Evolutionary conservation across 495 filamentous ascomycete genomes (phyloP).

Genomic region (Amorphotheca resinae): DNA sequence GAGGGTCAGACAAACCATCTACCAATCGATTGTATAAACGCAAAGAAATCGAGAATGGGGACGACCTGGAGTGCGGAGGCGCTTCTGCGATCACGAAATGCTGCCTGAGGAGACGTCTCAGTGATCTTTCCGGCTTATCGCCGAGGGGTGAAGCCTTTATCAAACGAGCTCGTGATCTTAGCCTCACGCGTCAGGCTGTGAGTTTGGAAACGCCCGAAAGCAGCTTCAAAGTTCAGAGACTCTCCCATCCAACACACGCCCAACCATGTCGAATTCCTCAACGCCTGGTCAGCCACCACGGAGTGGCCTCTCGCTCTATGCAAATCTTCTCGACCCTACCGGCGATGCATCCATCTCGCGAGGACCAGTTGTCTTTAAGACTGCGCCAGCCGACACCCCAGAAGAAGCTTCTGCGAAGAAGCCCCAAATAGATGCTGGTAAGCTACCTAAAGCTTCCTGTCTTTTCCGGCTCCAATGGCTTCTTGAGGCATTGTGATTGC

Average conservation of each 20-base stretch:
- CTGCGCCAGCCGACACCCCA: conserved; percentile 36
- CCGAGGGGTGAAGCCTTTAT: conserved; percentile 1
- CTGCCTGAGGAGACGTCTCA: too few relatives aligned
- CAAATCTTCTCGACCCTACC: conserved; percentile 40
- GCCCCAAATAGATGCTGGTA: conserved; percentile 63
- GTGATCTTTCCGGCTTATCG: conserved; percentile 4
- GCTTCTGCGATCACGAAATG: too few relatives aligned
- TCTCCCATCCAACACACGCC: too few relatives aligned
- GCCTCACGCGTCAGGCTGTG: conserved; percentile 9
- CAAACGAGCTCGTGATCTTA: conserved; percentile 3
- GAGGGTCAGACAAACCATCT: too few relatives aligned
- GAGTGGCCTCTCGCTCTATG: conserved; percentile 40
- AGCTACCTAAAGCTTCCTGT: conserved; percentile 27
- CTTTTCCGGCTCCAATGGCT: neutral
- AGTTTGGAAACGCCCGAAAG: too few relatives aligned
- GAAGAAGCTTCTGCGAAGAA: conserved; percentile 51
- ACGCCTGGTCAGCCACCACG: conserved; percentile 3
- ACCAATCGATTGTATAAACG: too few relatives aligned
- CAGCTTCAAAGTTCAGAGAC: too few relatives aligned
- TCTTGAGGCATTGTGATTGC: conserved; percentile 18
- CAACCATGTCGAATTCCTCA: conserved; percentile 13
- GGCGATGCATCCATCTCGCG: conserved; percentile 55
- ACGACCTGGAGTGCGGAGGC: too few relatives aligned
- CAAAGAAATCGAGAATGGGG: too few relatives aligned
- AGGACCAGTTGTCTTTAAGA: conserved; percentile 68